Conservation (phyloP, 306 rosid genomes). For the Pachyrhizus erosus region DNA sequence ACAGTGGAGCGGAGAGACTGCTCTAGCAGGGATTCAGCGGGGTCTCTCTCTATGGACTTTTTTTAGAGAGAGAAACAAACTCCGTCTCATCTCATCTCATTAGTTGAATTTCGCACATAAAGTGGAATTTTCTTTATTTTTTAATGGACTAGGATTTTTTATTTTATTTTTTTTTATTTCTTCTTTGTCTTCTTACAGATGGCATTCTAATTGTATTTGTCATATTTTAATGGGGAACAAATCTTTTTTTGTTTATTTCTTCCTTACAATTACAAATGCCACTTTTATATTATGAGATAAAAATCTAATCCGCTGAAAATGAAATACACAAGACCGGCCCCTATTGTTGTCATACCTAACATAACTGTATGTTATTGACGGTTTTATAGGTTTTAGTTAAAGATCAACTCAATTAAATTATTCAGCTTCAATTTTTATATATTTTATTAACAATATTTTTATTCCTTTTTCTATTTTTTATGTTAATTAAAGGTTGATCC, state of each 20-base stretch:
- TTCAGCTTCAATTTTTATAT: too few species aligned
- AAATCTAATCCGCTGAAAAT: neutral
- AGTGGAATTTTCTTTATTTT: neutral
- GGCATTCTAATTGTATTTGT: too few species aligned
- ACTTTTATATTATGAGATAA: too few species aligned
- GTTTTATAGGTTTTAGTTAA: neutral
- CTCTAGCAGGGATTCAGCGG: neutral
- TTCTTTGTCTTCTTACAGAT: too few species aligned
- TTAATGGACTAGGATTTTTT: neutral
- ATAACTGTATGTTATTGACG: neutral
- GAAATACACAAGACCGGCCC: neutral
- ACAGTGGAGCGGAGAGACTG: neutral
- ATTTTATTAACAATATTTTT: too few species aligned
- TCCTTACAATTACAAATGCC: too few species aligned
- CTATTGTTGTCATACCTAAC: neutral
- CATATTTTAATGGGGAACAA: too few species aligned
- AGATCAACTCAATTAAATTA: neutral
- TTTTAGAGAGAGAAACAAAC: neutral
- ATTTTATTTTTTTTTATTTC: neutral
- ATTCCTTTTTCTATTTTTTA: too few species aligned
- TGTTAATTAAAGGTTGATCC: too few species aligned
- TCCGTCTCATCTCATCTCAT: neutral
- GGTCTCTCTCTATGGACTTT: constrained; percentile 25
- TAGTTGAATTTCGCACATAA: neutral
- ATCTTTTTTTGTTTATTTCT: too few species aligned